phyloP scores from a whole-genome alignment of 768 basidiomycete species.

The Boletus sp. region DNA sequence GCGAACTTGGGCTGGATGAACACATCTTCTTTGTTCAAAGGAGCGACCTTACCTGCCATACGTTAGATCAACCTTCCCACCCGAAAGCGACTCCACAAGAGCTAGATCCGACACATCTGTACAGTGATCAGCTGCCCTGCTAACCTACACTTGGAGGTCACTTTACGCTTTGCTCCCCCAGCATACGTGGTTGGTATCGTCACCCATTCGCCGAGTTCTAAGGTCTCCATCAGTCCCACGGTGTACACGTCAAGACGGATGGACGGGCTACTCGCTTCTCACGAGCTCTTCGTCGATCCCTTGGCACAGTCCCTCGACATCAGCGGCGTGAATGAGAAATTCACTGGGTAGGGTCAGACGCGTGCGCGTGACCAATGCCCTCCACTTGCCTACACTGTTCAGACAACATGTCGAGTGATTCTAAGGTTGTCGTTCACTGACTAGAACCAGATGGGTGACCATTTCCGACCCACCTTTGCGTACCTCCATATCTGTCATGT shows the following conservation, averaged over 20 bases:
- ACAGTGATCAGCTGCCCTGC: constrained; percentile 1
- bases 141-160: background rate
- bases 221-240: constrained; percentile 10
- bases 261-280: constrained; percentile 45
- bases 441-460: background rate
- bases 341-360: constrained; percentile 53
- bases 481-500: constrained; percentile 92
- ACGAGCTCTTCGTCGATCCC: constrained; percentile 94
- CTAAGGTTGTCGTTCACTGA: constrained; percentile 38
- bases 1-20: constrained; percentile 36
- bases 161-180: constrained; percentile 84
- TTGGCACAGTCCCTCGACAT: constrained; percentile 95
- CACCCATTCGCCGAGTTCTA: constrained; percentile 90
- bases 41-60: constrained; percentile 33
- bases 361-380: background rate
- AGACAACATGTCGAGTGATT: constrained; percentile 71
- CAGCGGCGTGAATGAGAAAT: constrained; percentile 95
- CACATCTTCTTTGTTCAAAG: background rate
- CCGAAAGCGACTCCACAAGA: constrained; percentile 74
- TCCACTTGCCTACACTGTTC: constrained; percentile 70
- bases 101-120: constrained; percentile 78
- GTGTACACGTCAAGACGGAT: background rate
- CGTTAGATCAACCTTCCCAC: constrained; percentile 62
- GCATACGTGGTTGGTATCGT: constrained; percentile 93
- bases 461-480: constrained; percentile 55